Base-by-base conservation (phyloP, 768 basidiomycete species). In the Pholiota molesta region DNA sequence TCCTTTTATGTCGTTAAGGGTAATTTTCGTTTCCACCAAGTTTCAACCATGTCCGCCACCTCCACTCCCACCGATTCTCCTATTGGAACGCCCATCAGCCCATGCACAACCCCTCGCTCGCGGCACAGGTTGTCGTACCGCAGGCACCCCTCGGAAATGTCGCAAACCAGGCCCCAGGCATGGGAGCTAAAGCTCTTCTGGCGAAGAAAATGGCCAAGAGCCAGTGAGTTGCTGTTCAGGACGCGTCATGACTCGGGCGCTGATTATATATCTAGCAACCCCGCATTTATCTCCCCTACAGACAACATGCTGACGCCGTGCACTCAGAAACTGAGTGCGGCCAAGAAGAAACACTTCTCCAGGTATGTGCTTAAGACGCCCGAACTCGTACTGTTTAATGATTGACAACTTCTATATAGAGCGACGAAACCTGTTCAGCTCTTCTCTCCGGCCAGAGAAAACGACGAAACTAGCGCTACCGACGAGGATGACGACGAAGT, bases 301-400 rank as follows among this genome's bases (percentile, higher is more conserved):
- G 97, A 99, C 75, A 93, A 91, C 72, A 82, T 99, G 75, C 87
- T 98, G 83, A 97, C 95, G 2, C 97, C 97, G 3, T 88, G 87
- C 73, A 92, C 95, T 6, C 91, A 95, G 77, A 99, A 98, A 75
- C 83, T 99, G 56, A 90, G 82, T 54, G 92, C 91, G 17, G 90
- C 91, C 3, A 96, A 87, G 83, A 95, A 97, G 83, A 94, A 94
- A 76, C 94, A 94, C 70, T 99, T 97, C 72, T 79, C 75, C 61
- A 97, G 94, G 97, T 97, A 65, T 39, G 89, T 79, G 33, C n/a
- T 47, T 26, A 54, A 53, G 54, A n/a, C 57, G 39, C 49, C 35
- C 31, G 9, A 31, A 7, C 9, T 29, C 44, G 26, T 44, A 23
- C 54, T 21, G 39, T 40, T 29, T 55, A 42, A 21, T 31, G 29